Base-by-base conservation (phyloP, 1,284 basidiomycete species). In the Malassezia restricta region DNA sequence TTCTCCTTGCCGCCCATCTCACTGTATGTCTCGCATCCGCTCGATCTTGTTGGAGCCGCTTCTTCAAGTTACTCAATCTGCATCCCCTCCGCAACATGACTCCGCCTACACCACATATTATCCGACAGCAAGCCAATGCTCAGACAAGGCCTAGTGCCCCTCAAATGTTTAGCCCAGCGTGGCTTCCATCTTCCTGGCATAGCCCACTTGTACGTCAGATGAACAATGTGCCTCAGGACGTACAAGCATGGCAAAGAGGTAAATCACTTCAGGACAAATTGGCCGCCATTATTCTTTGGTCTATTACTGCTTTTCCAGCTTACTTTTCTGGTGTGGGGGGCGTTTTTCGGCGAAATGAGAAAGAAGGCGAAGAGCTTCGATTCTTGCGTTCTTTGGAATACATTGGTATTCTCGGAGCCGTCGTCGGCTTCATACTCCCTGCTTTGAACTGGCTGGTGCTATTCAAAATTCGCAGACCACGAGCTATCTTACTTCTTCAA, bases 361-460 rank as follows among this genome's bases (percentile, higher is more conserved):
- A 64, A 42, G 59, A 62, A 8, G 66, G 64, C 9, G 65, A 67
- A 24, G 67, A 68, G 46, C 62, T 62, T 1, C 54, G 68, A 3
- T 71, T 71, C 37, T 58, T 63, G 6, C 63, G 64, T 1, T 61
- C 62, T 0, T 35, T 62, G 27, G 66, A 71, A 49, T 48, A 63
- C 20, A 49, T 67, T 14, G 69, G 69, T 6, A 54, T 71, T 7
- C 44, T 70, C 40, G 68, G 68, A 5, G 67, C 66, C 3, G 55
- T 51, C 8, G 69, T 67, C 1, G 69, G 68, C 6, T 68, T 68
- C 30, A 59, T 71, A 20, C 58, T 68, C 46, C 69, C 69, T 3
- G 63, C 64, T 1, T 32, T 71, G 14, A 64, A 66, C n/a, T 71
- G 69, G 69, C 56, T 66, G 45, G 59, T 70, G 12, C 32, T 70